Percentiles rank a stretch among this genome's conserved stretches.
Evolutionary conservation across 169 alveolate species (phyloP).

Genomic region (Plasmodium fragile): DNA sequence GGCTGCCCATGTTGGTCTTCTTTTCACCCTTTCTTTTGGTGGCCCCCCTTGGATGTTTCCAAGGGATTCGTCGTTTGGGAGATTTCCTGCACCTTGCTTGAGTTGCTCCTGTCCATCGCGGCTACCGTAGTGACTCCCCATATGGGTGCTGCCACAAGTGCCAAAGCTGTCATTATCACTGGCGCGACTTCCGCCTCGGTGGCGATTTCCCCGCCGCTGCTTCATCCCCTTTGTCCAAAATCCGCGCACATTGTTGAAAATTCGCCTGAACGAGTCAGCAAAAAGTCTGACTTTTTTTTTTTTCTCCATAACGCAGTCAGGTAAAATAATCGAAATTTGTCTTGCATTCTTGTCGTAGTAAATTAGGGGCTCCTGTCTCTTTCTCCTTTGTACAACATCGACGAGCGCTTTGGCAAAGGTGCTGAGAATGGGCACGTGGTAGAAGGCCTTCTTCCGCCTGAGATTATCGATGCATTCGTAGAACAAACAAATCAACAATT

Average conservation of each 20-base stretch:
- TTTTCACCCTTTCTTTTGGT: slow-evolving; percentile 27
- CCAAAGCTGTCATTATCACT: not conserved
- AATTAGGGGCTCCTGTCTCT: slow-evolving; percentile 79
- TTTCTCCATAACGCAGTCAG: slow-evolving; percentile 29
- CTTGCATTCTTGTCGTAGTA: slow-evolving; percentile 73
- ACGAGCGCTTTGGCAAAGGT: slow-evolving; percentile 45
- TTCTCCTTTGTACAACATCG: slow-evolving; percentile 66
- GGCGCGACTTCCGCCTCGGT: not conserved
- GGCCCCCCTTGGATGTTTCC: not conserved
- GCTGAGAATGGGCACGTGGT: slow-evolving; percentile 77
- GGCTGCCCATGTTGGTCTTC: slow-evolving; percentile 66
- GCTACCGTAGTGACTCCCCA: not conserved
- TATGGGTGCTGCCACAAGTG: not conserved
- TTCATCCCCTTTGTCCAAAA: slow-evolving; percentile 52
- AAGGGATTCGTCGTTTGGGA: not conserved
- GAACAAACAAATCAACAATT: slow-evolving; percentile 55
- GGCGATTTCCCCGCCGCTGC: not conserved
- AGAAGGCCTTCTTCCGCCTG: slow-evolving; percentile 56
- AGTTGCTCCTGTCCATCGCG: not conserved
- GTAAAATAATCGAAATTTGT: slow-evolving; percentile 73
- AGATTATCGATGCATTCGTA: slow-evolving; percentile 81
- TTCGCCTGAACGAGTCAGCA: not conserved
- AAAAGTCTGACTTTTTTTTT: slow-evolving; percentile 1
- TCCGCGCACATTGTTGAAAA: slow-evolving; percentile 14
- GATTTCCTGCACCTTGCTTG: not conserved